Evolutionary conservation across 495 filamentous ascomycete genomes (phyloP), one percentile per base, ranked within the genome.

Genomic region (Neurospora discreta): DNA sequence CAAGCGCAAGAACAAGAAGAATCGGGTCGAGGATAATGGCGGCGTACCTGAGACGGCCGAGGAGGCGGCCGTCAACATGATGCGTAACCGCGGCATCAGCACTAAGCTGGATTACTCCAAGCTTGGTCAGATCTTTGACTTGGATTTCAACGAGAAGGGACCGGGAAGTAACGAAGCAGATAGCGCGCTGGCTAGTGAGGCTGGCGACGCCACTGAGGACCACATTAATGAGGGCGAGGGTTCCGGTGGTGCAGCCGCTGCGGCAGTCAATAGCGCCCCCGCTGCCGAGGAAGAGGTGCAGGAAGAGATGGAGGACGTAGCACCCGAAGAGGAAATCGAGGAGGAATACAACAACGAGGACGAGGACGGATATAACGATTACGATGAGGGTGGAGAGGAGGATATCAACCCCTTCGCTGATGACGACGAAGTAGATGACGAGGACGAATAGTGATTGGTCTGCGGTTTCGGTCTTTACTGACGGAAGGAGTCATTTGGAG

Each of bases 81-180:
- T 96, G 77, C 88, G 90, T 79, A 85, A 85, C 41, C 86, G 92
- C 38, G 89, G 84, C 16, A 93, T 89, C 78, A 92, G 89, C 75
- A 93, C 90, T 77, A 91, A 93, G 75, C 93, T 97, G 74, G 93
- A 97, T 72, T 97, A 96, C 77, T 89, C 88, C 15, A 85, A 93
- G 39, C 85, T 89, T 70, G 82, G 79, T 20, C 76, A 81, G 39
- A 81, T 90, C 26, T 87, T 88, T 44, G 81, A 84, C 52, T 76
- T 74, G 40, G 75, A 36, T 3, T 65, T 65, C 26, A 65, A 78
- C 9, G 80, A 77, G 68, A 72, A 77, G 52, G 82, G 82, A 1
- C 83, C 82, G 2, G 83, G 82, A 20, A 79, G 78, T 58, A 77
- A 68, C 6, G 70, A 72, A 26, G 70, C 52, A 44, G 73, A 41